Evolutionary conservation across 129 eudicot genomes (phyloP).

Genomic region (Tagetes patula): DNA sequence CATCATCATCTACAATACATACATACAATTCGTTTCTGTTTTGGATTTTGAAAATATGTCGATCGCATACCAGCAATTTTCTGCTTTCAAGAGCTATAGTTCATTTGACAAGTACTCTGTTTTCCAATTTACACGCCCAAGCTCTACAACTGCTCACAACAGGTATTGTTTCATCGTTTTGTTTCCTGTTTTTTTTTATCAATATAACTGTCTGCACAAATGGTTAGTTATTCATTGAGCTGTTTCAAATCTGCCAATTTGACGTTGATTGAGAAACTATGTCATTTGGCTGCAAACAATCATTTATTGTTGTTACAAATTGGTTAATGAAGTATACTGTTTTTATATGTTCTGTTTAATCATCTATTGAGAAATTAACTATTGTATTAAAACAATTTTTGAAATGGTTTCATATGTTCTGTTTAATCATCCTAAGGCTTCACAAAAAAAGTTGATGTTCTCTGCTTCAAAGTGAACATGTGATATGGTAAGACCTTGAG

Average conservation of each 20-base stretch:
- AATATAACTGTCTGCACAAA: background rate
- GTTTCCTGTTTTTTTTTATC: background rate
- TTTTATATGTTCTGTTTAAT: background rate
- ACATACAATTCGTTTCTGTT: background rate
- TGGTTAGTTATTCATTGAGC: background rate
- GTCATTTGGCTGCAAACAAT: background rate
- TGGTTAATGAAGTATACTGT: too few relatives aligned
- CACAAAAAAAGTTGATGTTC: background rate
- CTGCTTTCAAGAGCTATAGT: conserved; percentile 28
- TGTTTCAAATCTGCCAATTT: background rate
- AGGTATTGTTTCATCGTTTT: conserved; percentile 23
- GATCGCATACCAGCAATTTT: conserved; percentile 25
- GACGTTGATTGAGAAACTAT: background rate
- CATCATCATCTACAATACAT: too few relatives aligned
- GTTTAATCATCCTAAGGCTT: background rate
- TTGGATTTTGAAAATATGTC: conserved; percentile 29
- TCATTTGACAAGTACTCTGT: conserved; percentile 19
- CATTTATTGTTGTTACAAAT: background rate
- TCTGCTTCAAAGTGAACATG: background rate
- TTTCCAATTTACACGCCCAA: conserved; percentile 25
- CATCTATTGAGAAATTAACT: too few relatives aligned
- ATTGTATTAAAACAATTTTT: background rate
- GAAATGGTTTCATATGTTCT: background rate
- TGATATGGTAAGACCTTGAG: background rate
- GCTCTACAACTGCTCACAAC: conserved; percentile 4